Evolutionary conservation across 2,329 filamentous ascomycete genomes (phyloP).

Genomic region (Gremmenia infestans): DNA sequence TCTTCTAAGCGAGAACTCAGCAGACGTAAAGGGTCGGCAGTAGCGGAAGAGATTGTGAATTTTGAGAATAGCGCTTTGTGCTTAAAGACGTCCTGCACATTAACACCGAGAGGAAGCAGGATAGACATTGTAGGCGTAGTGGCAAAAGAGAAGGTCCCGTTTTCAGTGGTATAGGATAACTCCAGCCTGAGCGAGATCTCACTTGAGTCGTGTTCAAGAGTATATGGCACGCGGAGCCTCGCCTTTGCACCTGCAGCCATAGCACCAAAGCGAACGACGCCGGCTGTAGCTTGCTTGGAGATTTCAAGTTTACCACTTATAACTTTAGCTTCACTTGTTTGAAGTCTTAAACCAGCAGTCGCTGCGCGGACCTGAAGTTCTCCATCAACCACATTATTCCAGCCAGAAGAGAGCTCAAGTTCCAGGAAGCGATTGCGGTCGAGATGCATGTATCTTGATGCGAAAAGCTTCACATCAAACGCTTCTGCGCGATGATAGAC

Average conservation of each 20-base stretch:
- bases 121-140: constrained; percentile 62
- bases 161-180: constrained; percentile 63
- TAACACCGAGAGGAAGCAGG: constrained; percentile 81
- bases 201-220: constrained; percentile 69
- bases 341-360: constrained; percentile 59
- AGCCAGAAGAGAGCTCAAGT: constrained; percentile 65
- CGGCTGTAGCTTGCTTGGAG: constrained; percentile 47
- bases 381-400: constrained; percentile 60
- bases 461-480: constrained; percentile 61
- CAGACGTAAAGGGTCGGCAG: constrained; percentile 67
- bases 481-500: constrained; percentile 67
- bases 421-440: constrained; percentile 75
- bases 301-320: constrained; percentile 39
- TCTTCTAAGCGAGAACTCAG: constrained; percentile 64
- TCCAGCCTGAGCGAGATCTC: constrained; percentile 74
- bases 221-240: constrained; percentile 71
- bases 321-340: constrained; percentile 55
- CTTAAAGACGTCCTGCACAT: constrained; percentile 95
- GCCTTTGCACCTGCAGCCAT: constrained; percentile 44
- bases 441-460: constrained; percentile 69
- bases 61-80: constrained; percentile 74
- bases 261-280: constrained; percentile 46
- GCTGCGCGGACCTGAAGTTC: constrained; percentile 59
- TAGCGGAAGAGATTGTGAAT: constrained; percentile 85
- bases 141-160: constrained; percentile 60